Base-by-base conservation (phyloP, 345 rosid species). In the Barbarea vulgaris region DNA sequence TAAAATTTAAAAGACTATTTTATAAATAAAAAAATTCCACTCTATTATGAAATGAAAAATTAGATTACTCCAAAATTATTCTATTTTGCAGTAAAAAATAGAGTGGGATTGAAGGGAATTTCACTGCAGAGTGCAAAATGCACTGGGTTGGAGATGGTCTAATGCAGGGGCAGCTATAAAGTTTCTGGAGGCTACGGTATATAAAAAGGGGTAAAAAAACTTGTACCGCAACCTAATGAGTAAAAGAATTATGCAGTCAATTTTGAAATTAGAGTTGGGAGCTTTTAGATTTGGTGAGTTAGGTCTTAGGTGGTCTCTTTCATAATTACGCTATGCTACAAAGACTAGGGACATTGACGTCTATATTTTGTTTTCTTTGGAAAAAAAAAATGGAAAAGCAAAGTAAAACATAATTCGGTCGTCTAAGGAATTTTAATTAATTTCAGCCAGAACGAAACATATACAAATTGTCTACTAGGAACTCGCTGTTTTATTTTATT, bases 391-490 rank as follows among this genome's bases (percentile, higher is more conserved):
- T n/a, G 11, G n/a, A 30, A 19, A 57, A 44, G 3, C 5, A 46
- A 8, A 58, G 66, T 31, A 56, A 47, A 59, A 46, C 57, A 22
- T 46, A 58, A 34, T 70, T 46, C 10, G 66, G 74, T 36, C 25
- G 48, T 30, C 11, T 19, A 44, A 19, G 15, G 24, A 46, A 63
- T 55, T 55, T 13, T 68, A 39, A 54, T 44, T 39, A n/a, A 15
- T 8, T 69, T 41, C 33, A 44, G 56, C 55, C 3, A 14, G 9
- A n/a, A 39, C 15, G 7, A 37, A 15, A 41, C 57, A 51, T 44
- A 56, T 28, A n/a, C n/a, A n/a, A n/a, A n/a, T n/a, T n/a, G n/a
- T n/a, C n/a, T n/a, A n/a, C n/a, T n/a, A n/a, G n/a, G n/a, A n/a
- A n/a, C n/a, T n/a, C n/a, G n/a, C n/a, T n/a, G n/a, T n/a, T n/a